Evolutionary conservation across 768 basidiomycete species (phyloP).

Genomic region (Naganishia kalamii): DNA sequence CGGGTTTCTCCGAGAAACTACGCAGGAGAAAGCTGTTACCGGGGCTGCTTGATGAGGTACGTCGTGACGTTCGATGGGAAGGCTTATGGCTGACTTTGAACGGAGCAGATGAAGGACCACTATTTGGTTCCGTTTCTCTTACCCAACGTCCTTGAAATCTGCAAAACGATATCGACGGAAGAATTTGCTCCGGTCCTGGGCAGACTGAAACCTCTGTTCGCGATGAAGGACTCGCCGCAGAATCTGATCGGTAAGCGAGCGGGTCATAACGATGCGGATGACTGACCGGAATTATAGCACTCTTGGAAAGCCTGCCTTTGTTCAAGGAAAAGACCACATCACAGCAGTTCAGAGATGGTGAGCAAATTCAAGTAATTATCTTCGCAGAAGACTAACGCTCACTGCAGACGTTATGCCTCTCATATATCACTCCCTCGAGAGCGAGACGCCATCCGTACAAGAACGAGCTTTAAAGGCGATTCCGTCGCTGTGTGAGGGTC

Average conservation of each 20-base stretch:
- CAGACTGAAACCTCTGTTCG: conserved; percentile 80
- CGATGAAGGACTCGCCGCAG: conserved; percentile 88
- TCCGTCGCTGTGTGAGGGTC: conserved; percentile 80
- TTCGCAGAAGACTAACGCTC: background rate
- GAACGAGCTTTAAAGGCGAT: conserved; percentile 78
- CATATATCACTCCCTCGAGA: conserved; percentile 90
- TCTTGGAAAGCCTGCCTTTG: conserved; percentile 80
- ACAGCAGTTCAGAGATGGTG: conserved; percentile 77
- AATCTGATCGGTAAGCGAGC: conserved; percentile 53
- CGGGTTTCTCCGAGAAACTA: conserved; percentile 79
- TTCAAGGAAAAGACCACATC: conserved; percentile 86
- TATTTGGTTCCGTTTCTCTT: conserved; percentile 89
- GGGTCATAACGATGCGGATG: background rate
- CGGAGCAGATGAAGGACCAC: conserved; percentile 63
- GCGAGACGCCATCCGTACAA: conserved; percentile 87
- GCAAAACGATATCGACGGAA: conserved; percentile 63
- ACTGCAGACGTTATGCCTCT: conserved; percentile 81
- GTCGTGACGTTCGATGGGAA: conserved; percentile 7
- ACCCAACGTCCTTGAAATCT: conserved; percentile 89
- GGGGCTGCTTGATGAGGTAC: conserved; percentile 86
- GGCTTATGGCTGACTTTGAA: background rate
- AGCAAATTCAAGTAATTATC: conserved; percentile 39
- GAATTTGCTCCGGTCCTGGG: conserved; percentile 84
- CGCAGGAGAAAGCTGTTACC: conserved; percentile 83
- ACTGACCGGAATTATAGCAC: conserved; percentile 43